Evolutionary conservation across 2,329 filamentous ascomycete species (phyloP), one percentile per base, ranked within the genome.

Genomic region (Paecilomyces sp.): DNA sequence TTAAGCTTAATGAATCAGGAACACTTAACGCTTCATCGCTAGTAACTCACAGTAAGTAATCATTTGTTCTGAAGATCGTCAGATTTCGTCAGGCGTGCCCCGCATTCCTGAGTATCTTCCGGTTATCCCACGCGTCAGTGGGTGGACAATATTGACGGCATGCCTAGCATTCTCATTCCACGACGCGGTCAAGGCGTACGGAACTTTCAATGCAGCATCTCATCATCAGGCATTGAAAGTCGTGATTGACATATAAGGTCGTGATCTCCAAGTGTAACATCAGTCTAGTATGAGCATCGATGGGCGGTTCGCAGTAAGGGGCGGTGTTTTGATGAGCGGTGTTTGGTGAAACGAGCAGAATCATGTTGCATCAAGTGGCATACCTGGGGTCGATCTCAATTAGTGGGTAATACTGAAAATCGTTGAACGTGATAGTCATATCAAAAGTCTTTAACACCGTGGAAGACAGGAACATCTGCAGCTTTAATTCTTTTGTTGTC

Each of bases 31-130:
- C 78, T 4, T 67, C 70, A 0, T 69, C 74, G 58, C 67, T 82
- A 15, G 77, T 81, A 50, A 82, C 79, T 1, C 79, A 83, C 62
- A 68, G 74, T 79, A 66, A 63, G 76, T 62, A 9, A n/a, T 62
- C 8, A n/a, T 47, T 47, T 47, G 13, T 47, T 47, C 7, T 47
- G 41, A 15, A 18, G 9, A 22, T 47, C 41, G n/a, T 18, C 41
- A 47, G 18, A 18, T 47, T 47, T 47, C 41, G n/a, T 18, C 41
- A 47, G 18, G 15, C 6, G n/a, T 47, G 41, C 41, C n/a, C 31
- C 41, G n/a, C 41, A 47, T 47, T 47, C 41, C 41, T 5, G 3
- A 8, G 18, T 9, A n/a, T 3, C 3, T 9, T 47, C 15, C 41
- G 8, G 41, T 7, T 15, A 41, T 41, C 36, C 36, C 36, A 3